phyloP scores from a whole-genome alignment of 768 basidiomycete species.

The Scleroderma bovista region DNA sequence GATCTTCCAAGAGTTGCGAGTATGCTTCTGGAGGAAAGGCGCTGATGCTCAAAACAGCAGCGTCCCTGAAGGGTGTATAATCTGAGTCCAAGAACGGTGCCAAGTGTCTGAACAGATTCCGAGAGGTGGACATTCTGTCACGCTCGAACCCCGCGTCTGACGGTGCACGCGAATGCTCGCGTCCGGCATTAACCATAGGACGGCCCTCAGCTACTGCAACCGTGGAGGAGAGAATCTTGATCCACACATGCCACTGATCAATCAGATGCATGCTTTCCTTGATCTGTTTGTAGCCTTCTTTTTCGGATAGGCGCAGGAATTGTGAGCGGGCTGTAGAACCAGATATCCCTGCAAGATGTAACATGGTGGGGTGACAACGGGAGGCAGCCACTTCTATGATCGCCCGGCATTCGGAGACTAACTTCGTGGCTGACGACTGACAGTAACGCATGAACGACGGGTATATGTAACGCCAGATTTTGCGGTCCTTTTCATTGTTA shows the following conservation, averaged over 20 bases:
- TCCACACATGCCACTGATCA: slow-evolving; percentile 81
- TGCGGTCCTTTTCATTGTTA: slow-evolving; percentile 56
- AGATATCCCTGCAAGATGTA: slow-evolving; percentile 69
- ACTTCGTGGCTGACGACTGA: slow-evolving; percentile 41
- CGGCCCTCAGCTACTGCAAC: slow-evolving; percentile 61
- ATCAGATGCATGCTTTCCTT: slow-evolving; percentile 54
- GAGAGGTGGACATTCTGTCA: slow-evolving; percentile 76
- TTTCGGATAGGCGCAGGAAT: slow-evolving; percentile 41
- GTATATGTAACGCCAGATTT: slow-evolving; percentile 70
- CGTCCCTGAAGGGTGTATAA: slow-evolving; percentile 75
- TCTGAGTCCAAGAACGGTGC: slow-evolving; percentile 88
- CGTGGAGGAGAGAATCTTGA: slow-evolving; percentile 82
- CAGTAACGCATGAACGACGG: slow-evolving; percentile 58
- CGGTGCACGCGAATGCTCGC: slow-evolving; percentile 64
- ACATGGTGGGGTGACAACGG: slow-evolving; percentile 67
- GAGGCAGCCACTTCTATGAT: slow-evolving; percentile 61
- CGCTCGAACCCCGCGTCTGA: slow-evolving; percentile 75
- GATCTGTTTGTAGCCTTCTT: slow-evolving; percentile 47
- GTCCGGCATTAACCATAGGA: slow-evolving; percentile 47
- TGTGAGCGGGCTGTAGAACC: slow-evolving; percentile 40
- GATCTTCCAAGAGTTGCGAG: slow-evolving; percentile 76
- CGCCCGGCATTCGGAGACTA: slow-evolving; percentile 53
- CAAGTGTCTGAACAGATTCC: slow-evolving; percentile 78
- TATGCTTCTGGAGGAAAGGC: slow-evolving; percentile 75
- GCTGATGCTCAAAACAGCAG: slow-evolving; percentile 84